A percentile compares a stretch with the other conserved stretches of the same genome.
Evolutionary conservation across 345 rosid genomes (phyloP).

Genomic region (Capsella bursapastoris): DNA sequence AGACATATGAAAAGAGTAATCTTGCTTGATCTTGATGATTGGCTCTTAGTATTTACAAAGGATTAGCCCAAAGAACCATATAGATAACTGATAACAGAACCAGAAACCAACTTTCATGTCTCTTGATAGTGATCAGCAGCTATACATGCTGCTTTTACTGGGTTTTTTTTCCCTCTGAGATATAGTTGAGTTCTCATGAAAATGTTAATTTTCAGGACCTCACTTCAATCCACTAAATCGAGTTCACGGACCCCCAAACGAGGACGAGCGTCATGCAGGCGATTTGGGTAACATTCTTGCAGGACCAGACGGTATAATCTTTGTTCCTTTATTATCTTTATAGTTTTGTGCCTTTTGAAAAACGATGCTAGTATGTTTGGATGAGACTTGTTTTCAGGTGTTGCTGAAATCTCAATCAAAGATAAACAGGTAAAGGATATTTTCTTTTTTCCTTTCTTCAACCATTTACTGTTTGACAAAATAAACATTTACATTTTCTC

Average conservation of each 20-base stretch:
- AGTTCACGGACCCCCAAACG: constrained; percentile 78
- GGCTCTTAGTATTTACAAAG: constrained; percentile 1
- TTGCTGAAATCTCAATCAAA: constrained; percentile 77
- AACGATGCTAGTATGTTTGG: constrained; percentile 18
- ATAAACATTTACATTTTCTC: neutral
- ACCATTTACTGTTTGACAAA: constrained; percentile 1
- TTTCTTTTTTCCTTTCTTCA: neutral
- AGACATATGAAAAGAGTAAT: neutral
- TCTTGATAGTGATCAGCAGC: neutral
- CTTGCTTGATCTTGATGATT: constrained; percentile 1
- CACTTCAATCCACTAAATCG: constrained; percentile 92
- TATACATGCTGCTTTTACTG: neutral
- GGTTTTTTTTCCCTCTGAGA: neutral
- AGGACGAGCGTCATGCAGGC: constrained; percentile 85
- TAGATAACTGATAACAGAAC: constrained; percentile 9
- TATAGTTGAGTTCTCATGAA: neutral
- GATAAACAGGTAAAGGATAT: constrained; percentile 58
- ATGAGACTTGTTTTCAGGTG: constrained; percentile 58
- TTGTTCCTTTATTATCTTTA: neutral
- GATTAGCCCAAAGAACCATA: constrained; percentile 5
- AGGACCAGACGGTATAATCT: constrained; percentile 67
- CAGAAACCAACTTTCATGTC: neutral
- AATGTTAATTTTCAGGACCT: constrained; percentile 58
- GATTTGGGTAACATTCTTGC: constrained; percentile 92
- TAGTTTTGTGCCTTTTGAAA: neutral